A percentile compares a stretch with the other conserved stretches of the same genome.
These are phyloP conservation scores for Asterella californica DNA, from an alignment of 225 moss, liverwort and hornwort genomes.

Conservation along the genomic window DNA sequence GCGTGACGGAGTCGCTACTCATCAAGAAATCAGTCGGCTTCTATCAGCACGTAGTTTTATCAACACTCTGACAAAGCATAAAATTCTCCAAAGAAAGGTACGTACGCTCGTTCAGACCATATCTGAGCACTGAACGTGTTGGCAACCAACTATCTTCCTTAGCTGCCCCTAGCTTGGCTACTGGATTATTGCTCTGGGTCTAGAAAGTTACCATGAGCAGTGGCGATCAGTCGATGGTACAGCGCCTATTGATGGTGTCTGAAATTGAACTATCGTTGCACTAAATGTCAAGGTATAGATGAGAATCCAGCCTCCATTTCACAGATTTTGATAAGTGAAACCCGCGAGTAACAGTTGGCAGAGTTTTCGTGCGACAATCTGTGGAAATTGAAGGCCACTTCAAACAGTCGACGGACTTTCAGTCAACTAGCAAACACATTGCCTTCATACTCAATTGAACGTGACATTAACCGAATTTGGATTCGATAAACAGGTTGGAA, in stretches of 20 bases:
- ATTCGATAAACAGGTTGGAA: not conserved
- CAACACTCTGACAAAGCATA: not conserved
- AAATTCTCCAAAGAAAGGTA: no score
- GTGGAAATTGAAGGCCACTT: constrained; percentile 7
- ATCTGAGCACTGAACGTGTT: not conserved
- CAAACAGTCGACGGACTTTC: constrained; percentile 1
- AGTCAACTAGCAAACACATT: not conserved
- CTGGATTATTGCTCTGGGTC: not conserved
- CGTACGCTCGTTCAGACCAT: not conserved
- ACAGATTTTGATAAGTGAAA: not conserved
- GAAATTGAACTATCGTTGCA: constrained; percentile 1
- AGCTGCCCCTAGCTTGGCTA: not conserved
- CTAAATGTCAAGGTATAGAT: not conserved
- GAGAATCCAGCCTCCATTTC: constrained; percentile 14
- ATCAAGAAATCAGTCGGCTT: no score
- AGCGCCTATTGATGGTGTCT: not conserved
- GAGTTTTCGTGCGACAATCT: not conserved
- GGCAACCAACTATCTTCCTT: not conserved
- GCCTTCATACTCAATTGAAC: not conserved
- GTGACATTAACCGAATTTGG: not conserved
- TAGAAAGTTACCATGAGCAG: constrained; percentile 9
- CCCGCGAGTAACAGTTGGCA: not conserved
- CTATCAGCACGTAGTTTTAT: not conserved
- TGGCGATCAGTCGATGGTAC: constrained; percentile 1
- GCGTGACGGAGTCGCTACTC: no score